Evolutionary conservation across 352 stramenopile species (phyloP).

Genomic region (Phytopythium delawarense): DNA sequence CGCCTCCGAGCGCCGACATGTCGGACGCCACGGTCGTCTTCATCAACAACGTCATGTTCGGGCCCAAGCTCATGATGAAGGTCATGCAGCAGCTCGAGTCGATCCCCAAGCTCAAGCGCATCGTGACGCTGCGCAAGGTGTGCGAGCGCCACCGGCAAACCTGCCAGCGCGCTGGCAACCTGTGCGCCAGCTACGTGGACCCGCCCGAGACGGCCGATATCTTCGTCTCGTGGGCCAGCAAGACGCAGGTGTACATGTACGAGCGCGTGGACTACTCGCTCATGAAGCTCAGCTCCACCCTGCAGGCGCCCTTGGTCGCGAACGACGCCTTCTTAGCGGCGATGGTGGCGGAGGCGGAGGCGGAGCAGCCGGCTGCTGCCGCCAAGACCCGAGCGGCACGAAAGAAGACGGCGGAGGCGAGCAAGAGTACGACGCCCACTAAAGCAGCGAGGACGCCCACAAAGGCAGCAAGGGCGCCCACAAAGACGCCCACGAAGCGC

Average conservation of each 20-base stretch:
- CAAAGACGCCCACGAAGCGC: background rate
- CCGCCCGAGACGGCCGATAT: conserved; percentile 65
- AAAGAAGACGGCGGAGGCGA: background rate
- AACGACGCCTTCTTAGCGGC: background rate
- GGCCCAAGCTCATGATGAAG: conserved; percentile 69
- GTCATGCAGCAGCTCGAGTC: conserved; percentile 56
- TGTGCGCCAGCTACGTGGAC: conserved; percentile 68
- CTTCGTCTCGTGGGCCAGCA: conserved; percentile 75
- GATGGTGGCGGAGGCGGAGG: background rate
- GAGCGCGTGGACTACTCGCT: conserved; percentile 48
- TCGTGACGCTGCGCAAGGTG: conserved; percentile 78
- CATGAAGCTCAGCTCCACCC: conserved; percentile 27
- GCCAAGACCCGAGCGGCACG: background rate
- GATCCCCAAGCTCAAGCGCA: conserved; percentile 56
- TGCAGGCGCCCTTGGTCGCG: background rate
- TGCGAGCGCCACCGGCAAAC: conserved; percentile 67
- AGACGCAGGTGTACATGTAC: conserved; percentile 76
- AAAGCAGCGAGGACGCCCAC: background rate
- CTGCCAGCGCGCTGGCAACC: conserved; percentile 46
- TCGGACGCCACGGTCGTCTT: conserved; percentile 81
- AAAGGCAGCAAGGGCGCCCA: background rate
- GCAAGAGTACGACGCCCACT: background rate
- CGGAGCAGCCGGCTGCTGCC: background rate
- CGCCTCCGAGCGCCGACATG: conserved; percentile 43
- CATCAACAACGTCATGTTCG: conserved; percentile 87